phyloP scores from a whole-genome alignment of 257 asterid genomes.

The Solanum sitiens region DNA sequence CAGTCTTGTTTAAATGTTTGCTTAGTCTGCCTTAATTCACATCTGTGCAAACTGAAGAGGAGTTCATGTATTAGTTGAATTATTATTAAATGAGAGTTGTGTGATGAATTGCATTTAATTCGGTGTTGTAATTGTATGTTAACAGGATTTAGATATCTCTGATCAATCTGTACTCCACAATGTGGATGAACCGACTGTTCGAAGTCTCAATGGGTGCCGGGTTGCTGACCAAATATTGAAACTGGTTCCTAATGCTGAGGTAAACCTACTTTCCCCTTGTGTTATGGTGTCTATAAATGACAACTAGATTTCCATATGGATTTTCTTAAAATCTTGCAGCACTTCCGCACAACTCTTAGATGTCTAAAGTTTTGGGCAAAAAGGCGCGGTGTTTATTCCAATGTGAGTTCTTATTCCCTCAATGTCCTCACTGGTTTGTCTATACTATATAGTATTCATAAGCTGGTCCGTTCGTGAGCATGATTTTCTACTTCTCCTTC shows the following conservation, averaged over 20 bases:
- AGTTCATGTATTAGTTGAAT: not conserved
- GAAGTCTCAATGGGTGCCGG: slow-evolving; percentile 95
- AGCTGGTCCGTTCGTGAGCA: not conserved
- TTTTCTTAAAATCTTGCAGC: slow-evolving; percentile 6
- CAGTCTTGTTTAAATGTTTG: not conserved
- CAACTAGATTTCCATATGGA: not conserved
- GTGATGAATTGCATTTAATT: not conserved
- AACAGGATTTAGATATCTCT: slow-evolving; percentile 89
- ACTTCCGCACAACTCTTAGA: slow-evolving; percentile 29
- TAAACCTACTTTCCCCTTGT: not conserved
- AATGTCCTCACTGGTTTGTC: not conserved
- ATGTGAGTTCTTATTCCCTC: slow-evolving; percentile 10
- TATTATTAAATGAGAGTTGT: not conserved
- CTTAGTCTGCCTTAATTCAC: not conserved
- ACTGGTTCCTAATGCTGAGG: slow-evolving; percentile 87
- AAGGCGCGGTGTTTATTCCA: slow-evolving; percentile 35
- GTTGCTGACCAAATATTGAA: slow-evolving; percentile 94
- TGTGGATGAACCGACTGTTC: slow-evolving; percentile 81
- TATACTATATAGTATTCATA: not conserved
- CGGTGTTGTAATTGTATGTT: not conserved
- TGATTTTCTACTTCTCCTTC: not conserved
- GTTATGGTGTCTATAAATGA: not conserved
- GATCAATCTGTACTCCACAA: slow-evolving; percentile 53
- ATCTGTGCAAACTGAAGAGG: not conserved
- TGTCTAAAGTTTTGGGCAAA: slow-evolving; percentile 35